Conservation (phyloP, 768 basidiomycete species). For the Lyophyllum atratum region DNA sequence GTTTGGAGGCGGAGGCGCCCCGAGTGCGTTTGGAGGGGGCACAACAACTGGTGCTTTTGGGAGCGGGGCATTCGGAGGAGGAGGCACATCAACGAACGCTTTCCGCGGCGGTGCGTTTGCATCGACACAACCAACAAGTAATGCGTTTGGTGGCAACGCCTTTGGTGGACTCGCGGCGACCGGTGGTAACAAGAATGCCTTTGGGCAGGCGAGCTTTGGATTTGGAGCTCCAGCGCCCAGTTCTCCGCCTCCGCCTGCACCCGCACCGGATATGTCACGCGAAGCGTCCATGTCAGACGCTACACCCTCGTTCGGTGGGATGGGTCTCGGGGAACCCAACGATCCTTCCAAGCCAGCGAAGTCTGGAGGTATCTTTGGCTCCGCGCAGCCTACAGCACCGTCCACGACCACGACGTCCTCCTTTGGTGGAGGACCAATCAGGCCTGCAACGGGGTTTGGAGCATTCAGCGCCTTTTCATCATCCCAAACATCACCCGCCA, state of each 20-base stretch:
- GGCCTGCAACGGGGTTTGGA: constrained; percentile 45
- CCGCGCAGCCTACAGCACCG: constrained; percentile 27
- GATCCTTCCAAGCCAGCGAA: constrained; percentile 26
- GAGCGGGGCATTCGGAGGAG: constrained; percentile 10
- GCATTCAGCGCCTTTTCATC: constrained; percentile 48
- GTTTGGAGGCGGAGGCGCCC: background rate
- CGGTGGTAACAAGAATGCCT: constrained; percentile 16
- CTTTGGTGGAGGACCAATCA: constrained; percentile 31
- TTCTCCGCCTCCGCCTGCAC: constrained; percentile 15
- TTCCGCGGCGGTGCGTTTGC: constrained; percentile 24
- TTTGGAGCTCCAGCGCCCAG: constrained; percentile 15
- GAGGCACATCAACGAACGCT: constrained; percentile 20
- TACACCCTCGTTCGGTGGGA: constrained; percentile 32
- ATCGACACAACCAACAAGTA: constrained; percentile 13
- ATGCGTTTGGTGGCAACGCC: constrained; percentile 20
- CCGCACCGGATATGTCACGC: constrained; percentile 37
- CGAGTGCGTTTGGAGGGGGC: constrained; percentile 6
- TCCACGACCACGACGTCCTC: constrained; percentile 24
- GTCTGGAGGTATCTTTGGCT: constrained; percentile 38
- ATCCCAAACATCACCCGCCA: constrained; percentile 1
- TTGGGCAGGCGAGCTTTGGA: constrained; percentile 31
- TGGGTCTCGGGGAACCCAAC: constrained; percentile 23
- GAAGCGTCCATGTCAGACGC: constrained; percentile 52
- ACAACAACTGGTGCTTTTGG: constrained; percentile 24
- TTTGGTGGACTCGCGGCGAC: constrained; percentile 20